Conservation (phyloP, 345 rosid genomes). For the Noccaea bulbosa region DNA sequence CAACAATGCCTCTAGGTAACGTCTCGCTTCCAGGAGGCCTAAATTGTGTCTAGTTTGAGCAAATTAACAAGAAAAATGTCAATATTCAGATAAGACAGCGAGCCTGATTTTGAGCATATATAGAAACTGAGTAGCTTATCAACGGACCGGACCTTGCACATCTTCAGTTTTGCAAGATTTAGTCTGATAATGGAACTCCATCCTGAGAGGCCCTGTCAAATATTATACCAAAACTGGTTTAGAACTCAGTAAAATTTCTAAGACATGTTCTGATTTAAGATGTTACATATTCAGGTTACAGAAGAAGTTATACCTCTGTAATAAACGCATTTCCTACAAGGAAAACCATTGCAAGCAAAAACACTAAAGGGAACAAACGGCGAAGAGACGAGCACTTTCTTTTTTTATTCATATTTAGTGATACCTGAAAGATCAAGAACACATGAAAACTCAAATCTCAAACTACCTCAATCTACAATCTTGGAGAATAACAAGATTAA, state of each 20-base stretch:
- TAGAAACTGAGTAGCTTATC: neutral
- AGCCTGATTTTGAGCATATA: neutral
- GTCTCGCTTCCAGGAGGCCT: constrained; percentile 53
- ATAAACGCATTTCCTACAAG: constrained; percentile 55
- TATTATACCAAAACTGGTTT: constrained; percentile 9
- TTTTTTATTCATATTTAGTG: constrained; percentile 42
- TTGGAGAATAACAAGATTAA: neutral
- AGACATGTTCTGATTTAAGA: neutral
- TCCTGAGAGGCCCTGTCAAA: constrained; percentile 45
- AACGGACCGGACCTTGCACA: constrained; percentile 61
- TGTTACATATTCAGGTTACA: neutral
- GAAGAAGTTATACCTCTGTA: constrained; percentile 45
- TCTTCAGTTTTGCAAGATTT: constrained; percentile 41
- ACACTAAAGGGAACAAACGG: constrained; percentile 43
- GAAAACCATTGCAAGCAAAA: constrained; percentile 52
- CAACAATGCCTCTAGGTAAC: constrained; percentile 71
- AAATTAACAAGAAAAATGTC: constrained; percentile 5
- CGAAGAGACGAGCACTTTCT: constrained; percentile 46
- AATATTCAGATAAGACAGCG: constrained; percentile 3
- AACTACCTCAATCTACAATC: neutral
- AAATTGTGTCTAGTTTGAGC: constrained; percentile 45
- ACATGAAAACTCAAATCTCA: constrained; percentile 1
- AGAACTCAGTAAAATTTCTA: neutral
- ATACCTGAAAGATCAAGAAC: constrained; percentile 39
- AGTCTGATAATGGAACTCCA: constrained; percentile 45